Conservation (phyloP, 2,329 filamentous ascomycete species). For the Cadophora malorum region DNA sequence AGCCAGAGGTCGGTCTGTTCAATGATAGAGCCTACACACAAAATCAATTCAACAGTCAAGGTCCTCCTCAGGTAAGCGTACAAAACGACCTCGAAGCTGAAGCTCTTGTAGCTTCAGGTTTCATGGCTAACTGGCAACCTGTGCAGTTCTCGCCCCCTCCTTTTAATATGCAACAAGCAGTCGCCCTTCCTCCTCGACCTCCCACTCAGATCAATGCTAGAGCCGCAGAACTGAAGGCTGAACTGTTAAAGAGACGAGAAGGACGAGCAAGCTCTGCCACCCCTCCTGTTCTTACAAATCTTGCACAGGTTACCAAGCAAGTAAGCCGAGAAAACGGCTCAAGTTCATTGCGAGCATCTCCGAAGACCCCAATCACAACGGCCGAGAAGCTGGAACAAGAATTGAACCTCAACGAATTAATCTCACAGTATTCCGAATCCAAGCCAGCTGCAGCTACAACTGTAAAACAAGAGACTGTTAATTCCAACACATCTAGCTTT, state of each 20-base stretch:
- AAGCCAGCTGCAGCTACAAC: slow-evolving; percentile 31
- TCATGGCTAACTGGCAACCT: slow-evolving; percentile 29
- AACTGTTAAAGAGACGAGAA: slow-evolving; percentile 40
- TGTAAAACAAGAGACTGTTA: slow-evolving; percentile 30
- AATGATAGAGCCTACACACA: slow-evolving; percentile 38
- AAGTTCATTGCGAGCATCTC: slow-evolving; percentile 34
- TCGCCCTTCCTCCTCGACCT: slow-evolving; percentile 27
- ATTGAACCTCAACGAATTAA: slow-evolving; percentile 40
- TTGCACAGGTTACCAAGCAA: slow-evolving; percentile 22
- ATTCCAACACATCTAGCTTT: slow-evolving; percentile 21
- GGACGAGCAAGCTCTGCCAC: slow-evolving; percentile 37
- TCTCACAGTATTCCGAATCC: slow-evolving; percentile 39
- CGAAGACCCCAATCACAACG: slow-evolving; percentile 28
- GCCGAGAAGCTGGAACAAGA: slow-evolving; percentile 35
- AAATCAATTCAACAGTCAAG: slow-evolving; percentile 36
- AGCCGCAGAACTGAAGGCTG: slow-evolving; percentile 44
- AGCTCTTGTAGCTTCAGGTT: neutral
- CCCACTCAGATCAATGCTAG: slow-evolving; percentile 40
- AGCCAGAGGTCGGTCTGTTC: slow-evolving; percentile 36
- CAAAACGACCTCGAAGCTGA: slow-evolving; percentile 7
- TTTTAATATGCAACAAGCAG: slow-evolving; percentile 31
- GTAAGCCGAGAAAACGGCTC: slow-evolving; percentile 25
- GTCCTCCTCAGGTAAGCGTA: slow-evolving; percentile 36
- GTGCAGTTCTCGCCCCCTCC: slow-evolving; percentile 37
- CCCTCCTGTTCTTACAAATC: slow-evolving; percentile 28